Evolutionary conservation across 2,329 filamentous ascomycete genomes (phyloP).

Genomic region (Camillea tinctor): DNA sequence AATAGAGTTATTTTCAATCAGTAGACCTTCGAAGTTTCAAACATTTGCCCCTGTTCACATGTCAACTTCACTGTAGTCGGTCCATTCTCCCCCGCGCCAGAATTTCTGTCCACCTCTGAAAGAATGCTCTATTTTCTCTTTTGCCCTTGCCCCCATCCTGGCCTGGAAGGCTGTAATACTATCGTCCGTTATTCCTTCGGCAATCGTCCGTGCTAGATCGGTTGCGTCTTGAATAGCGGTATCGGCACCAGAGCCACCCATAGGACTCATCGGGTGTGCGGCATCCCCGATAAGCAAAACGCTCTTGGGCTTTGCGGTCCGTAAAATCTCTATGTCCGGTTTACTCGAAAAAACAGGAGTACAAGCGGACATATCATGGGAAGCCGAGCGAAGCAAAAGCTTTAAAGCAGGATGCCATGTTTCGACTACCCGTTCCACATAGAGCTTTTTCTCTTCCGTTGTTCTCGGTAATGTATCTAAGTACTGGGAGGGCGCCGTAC

Average conservation of each 20-base stretch:
- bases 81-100: slow-evolving; percentile 28
- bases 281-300: slow-evolving; percentile 29
- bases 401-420: slow-evolving; percentile 30
- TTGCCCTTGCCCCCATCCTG: slow-evolving; percentile 27
- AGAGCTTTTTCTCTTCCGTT: slow-evolving; percentile 21
- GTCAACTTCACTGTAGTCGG: slow-evolving; percentile 19
- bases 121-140: slow-evolving; percentile 31
- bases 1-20: no score
- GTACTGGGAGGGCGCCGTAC: slow-evolving; percentile 25
- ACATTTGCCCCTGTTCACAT: no score
- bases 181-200: slow-evolving; percentile 17
- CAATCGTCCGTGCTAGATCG: slow-evolving; percentile 25
- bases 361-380: slow-evolving; percentile 24
- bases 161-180: slow-evolving; percentile 22
- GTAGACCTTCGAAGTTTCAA: no score
- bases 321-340: slow-evolving; percentile 25
- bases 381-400: slow-evolving; percentile 23
- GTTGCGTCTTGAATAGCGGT: slow-evolving; percentile 28
- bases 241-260: slow-evolving; percentile 31
- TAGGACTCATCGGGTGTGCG: slow-evolving; percentile 32
- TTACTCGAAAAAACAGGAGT: slow-evolving; percentile 30
- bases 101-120: slow-evolving; percentile 30
- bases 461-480: slow-evolving; percentile 23
- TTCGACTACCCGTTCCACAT: slow-evolving; percentile 19
- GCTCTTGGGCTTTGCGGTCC: slow-evolving; percentile 10